A percentile compares a stretch with the other conserved stretches of the same genome.
These are phyloP conservation scores for Cytospora piceae DNA, from an alignment of 2,329 filamentous ascomycete genomes.

Conservation along the genomic window DNA sequence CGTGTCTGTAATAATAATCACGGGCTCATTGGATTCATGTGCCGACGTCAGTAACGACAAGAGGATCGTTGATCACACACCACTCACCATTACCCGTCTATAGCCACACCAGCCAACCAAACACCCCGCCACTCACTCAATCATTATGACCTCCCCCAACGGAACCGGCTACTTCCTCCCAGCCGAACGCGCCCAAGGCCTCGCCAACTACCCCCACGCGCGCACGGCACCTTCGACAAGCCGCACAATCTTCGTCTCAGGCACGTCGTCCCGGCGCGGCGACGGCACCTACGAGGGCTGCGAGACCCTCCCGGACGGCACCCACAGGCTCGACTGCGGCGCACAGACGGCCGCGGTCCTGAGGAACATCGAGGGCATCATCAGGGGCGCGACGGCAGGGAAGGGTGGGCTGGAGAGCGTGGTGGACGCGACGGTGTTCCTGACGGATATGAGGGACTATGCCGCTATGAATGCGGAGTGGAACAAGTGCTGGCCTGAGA, in stretches of 20 bases:
- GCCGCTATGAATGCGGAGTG: conserved; percentile 42
- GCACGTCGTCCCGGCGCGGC: conserved; percentile 40
- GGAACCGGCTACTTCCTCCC: conserved; percentile 39
- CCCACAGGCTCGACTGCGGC: conserved; percentile 37
- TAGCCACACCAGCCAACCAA: background rate
- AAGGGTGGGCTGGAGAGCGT: conserved; percentile 38
- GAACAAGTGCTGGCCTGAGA: conserved; percentile 42
- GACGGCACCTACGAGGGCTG: conserved; percentile 42
- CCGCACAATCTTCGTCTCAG: conserved; percentile 39
- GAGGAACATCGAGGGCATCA: conserved; percentile 39
- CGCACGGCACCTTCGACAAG: conserved; percentile 35
- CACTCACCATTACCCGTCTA: background rate
- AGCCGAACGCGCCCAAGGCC: conserved; percentile 37
- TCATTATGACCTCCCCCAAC: conserved; percentile 34
- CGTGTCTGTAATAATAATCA: background rate
- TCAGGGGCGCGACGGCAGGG: conserved; percentile 38
- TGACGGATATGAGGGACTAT: conserved; percentile 41
- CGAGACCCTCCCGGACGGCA: conserved; percentile 34
- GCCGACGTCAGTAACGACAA: background rate
- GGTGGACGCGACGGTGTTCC: conserved; percentile 42
- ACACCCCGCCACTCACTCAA: background rate
- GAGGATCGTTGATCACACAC: background rate
- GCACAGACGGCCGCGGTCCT: conserved; percentile 42
- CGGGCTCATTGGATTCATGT: too few relatives aligned
- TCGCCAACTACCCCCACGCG: conserved; percentile 43